Conservation (phyloP, 768 basidiomycete genomes). For the Lepiota subincarnata region DNA sequence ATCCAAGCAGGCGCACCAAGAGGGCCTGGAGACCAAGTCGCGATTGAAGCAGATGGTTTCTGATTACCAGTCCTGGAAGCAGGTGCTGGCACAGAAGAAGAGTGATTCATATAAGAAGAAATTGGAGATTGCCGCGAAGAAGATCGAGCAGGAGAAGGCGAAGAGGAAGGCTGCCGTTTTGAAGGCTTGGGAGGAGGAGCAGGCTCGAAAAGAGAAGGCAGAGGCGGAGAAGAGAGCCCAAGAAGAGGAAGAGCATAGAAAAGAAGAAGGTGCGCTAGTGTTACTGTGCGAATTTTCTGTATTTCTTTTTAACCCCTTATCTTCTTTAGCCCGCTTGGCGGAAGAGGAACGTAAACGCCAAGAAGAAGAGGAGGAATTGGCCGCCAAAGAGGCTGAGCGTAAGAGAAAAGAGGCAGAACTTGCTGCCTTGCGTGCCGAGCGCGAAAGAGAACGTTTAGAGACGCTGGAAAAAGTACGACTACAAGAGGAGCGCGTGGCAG, state of each 20-base stretch:
- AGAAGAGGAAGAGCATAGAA: constrained; percentile 49
- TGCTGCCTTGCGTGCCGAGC: constrained; percentile 46
- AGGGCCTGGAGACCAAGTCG: constrained; percentile 69
- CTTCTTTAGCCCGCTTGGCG: constrained; percentile 42
- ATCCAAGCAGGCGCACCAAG: constrained; percentile 52
- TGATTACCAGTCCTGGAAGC: constrained; percentile 58
- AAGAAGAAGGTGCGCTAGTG: constrained; percentile 46
- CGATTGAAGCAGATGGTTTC: constrained; percentile 68
- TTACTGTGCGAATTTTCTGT: not conserved
- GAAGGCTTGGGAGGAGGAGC: constrained; percentile 58
- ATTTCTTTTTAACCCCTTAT: not conserved
- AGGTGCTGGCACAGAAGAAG: constrained; percentile 52
- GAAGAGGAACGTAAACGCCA: constrained; percentile 46
- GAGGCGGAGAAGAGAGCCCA: constrained; percentile 46
- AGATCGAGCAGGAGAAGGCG: constrained; percentile 82
- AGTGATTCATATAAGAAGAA: constrained; percentile 62
- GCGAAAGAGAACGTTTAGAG: constrained; percentile 46
- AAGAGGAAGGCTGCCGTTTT: constrained; percentile 57
- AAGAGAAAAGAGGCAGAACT: constrained; percentile 55
- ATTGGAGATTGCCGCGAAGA: constrained; percentile 53
- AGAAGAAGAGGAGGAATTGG: constrained; percentile 48
- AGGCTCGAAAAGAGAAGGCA: constrained; percentile 42
- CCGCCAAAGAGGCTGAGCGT: constrained; percentile 51
- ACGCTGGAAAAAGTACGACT: constrained; percentile 51
- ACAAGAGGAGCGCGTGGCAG: constrained; percentile 65